Evolutionary conservation across 352 stramenopile genomes (phyloP), one percentile per base, ranked within the genome.

Genomic region (Porosira glacialis): DNA sequence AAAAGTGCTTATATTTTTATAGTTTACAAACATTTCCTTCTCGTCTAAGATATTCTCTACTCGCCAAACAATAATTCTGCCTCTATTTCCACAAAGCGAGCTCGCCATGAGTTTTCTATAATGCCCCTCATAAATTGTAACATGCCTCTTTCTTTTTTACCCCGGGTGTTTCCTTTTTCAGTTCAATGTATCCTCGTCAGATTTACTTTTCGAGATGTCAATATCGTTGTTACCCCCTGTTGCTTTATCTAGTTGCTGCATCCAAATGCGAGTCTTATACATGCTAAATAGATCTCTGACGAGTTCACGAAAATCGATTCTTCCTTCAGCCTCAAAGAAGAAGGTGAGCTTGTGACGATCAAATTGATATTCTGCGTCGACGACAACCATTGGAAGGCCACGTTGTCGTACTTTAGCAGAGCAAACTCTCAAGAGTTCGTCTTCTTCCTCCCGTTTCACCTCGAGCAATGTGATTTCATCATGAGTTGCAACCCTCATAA

Each of bases 251-350:
- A 98, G 87, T 81, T 98, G 95, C 80, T 98, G 93, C 70, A 98
- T 94, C 95, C 95, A 98, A 64, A 98, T 98, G 60, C 95, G 88
- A 45, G 95, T 98, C 86, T 98, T 98, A 85, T 98, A 98, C 69
- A 98, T 97, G 63, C 93, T 96, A 86, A 98, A 98, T 58, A 98
- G 83, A 66, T 98, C 95, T 31, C 95, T 91, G 15, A 98, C 95
- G 2, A 98, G 88, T 65, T 98, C 95, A 48, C 95, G 90, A 80
- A 98, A 98, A 82, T 98, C 95, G 66, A 98, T 97, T 36, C 95
- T 92, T 48, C 94, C 89, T 66, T 97, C 94, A 11, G 95, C 95
- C 82, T 98, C 93, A 61, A 98, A 98, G 84, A 98, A 98, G 87
- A 98, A 98, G 0, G 95, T 98, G 6, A 98, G 85, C 80, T 98